Evolutionary conservation across 495 filamentous ascomycete species (phyloP).

Genomic region (Bombardia bombarda): DNA sequence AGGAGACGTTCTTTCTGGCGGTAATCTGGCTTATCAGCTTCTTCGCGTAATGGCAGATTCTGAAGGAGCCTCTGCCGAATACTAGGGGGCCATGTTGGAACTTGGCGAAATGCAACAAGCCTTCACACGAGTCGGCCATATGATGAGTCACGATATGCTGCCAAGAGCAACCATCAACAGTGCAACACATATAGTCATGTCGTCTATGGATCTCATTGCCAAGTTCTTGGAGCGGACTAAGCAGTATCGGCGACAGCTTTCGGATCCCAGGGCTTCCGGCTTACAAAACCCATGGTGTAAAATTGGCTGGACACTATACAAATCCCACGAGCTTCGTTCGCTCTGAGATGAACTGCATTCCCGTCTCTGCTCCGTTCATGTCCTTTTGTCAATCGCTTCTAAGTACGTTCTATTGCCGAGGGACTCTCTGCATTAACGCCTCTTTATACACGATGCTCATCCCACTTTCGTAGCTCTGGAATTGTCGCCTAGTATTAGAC

Average conservation of each 20-base stretch:
- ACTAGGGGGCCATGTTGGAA: constrained; percentile 7
- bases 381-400: not conserved
- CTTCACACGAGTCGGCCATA: constrained; percentile 7
- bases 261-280: not conserved
- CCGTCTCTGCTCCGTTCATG: not conserved
- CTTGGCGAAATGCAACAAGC: constrained; percentile 6
- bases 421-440: too few relatives aligned
- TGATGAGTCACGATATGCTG: not conserved
- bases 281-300: constrained; percentile 1
- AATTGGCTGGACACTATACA: constrained; percentile 5
- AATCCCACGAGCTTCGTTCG: not conserved
- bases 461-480: too few relatives aligned
- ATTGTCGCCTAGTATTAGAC: too few relatives aligned
- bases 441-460: too few relatives aligned
- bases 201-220: constrained; percentile 5
- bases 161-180: constrained; percentile 5
- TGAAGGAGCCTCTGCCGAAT: constrained; percentile 1
- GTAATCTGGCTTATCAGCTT: constrained; percentile 4
- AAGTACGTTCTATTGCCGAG: not conserved
- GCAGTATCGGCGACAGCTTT: not conserved
- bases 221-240: constrained; percentile 4
- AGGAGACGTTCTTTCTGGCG: constrained; percentile 5
- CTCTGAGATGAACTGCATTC: not conserved
- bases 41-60: constrained; percentile 7
- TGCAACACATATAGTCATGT: constrained; percentile 3